A percentile compares a stretch with the other conserved stretches of the same genome.
phyloP scores from a whole-genome alignment of 208 protist genomes.

The Trichomonas tenax region DNA sequence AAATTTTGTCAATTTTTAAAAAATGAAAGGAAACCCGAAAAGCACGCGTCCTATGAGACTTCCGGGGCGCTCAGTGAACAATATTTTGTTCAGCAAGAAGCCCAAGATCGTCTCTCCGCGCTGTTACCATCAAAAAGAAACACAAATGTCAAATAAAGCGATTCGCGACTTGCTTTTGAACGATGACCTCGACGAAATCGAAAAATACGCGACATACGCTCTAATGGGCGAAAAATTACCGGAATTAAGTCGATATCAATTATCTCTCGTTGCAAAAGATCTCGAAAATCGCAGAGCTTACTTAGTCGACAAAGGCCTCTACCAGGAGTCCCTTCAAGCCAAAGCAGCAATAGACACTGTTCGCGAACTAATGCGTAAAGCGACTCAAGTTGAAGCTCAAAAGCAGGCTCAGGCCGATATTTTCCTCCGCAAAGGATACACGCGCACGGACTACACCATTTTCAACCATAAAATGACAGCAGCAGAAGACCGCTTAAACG shows the following conservation, averaged over 20 bases:
- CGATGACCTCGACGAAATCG: background rate
- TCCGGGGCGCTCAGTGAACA: background rate
- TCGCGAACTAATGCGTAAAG: background rate
- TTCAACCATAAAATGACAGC: background rate
- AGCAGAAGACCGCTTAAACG: background rate
- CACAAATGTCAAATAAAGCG: background rate
- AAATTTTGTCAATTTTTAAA: background rate
- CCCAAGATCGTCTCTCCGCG: background rate
- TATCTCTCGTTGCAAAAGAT: background rate
- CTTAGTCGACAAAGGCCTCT: background rate
- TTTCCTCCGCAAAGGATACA: background rate
- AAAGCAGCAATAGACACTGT: background rate
- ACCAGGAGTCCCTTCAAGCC: background rate
- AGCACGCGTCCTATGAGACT: background rate
- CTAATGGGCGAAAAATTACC: background rate
- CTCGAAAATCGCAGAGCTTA: background rate
- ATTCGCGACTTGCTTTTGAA: background rate
- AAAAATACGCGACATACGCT: background rate
- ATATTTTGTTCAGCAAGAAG: background rate
- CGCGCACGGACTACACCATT: background rate
- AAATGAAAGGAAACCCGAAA: background rate
- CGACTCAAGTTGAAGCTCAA: background rate
- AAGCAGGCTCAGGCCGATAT: background rate
- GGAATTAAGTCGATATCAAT: background rate
- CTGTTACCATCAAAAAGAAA: background rate